Evolutionary conservation across 1,284 basidiomycete species (phyloP), one percentile per base, ranked within the genome.

Genomic region (Mycena sp.): DNA sequence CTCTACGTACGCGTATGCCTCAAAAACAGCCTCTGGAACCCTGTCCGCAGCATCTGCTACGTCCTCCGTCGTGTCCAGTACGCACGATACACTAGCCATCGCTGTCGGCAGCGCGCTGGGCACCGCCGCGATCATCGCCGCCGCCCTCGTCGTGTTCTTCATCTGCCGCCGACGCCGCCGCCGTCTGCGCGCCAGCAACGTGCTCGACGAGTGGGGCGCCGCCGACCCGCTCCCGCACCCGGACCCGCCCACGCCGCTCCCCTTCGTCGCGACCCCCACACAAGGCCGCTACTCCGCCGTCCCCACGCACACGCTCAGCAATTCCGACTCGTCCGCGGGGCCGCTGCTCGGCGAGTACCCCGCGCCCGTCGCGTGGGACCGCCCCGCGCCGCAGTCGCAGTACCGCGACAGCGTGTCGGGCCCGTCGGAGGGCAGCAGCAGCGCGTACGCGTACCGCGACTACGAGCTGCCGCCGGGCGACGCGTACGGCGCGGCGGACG

Each of bases 21-120:
- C n/a, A n/a, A n/a, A n/a, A n/a, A 25, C 19, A 17, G 9, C 49
- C 12, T 44, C 48, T 1, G 5, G 3, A n/a, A 21, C 48, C 1
- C 0, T 25, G 25, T 28, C 54, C 4, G 17, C 55, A 4, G 9
- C 37, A 30, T 57, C 53, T 1, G 16, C 52, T 6, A 19, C 1
- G 14, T 17, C 35, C 17, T 58, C 55, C 44, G 6, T 25, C 26
- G 29, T 21, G 16, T 43, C 48, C 23, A 21, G n/a, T 14, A 53
- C 32, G 12, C 26, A 4, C 38, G 25, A 61, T 44, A 30, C 48
- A 2, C 35, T 51, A 7, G 44, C 51, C 9, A 63, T 63, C 35
- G 60, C 23, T 2, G n/a, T 66, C 23, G 64, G 50, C 3, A 26
- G 16, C 29, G 60, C 49, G 16, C 19, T 63, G 14, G 64, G 64